Base-by-base conservation (phyloP, 208 protist genomes). In the Crithidia brevicula region DNA sequence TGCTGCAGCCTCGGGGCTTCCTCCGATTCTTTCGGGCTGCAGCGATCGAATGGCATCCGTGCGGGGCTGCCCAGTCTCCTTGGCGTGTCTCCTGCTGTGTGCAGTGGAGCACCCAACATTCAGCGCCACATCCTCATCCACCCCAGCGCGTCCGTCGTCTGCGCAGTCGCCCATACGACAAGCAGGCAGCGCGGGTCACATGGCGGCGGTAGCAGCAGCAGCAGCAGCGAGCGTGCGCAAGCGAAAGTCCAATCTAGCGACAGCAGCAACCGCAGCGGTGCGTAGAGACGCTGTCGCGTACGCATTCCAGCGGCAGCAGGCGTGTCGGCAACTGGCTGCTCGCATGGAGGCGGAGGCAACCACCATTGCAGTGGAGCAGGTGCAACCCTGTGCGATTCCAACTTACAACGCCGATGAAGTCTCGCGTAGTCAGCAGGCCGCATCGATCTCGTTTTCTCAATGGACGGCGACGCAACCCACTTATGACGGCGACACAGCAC, bases 281-380 rank as follows among this genome's bases (percentile, higher is more conserved):
- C 15, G 10, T 2, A 13, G 36, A 16, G 36, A 13, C 36, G 36
- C 31, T n/a, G 18, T 73, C 15, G 8, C 27, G 3, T 38, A 36
- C n/a, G 58, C 58, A 0, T 25, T 58, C 38, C 67, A 63, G 38
- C 31, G 50, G 59, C 58, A 16, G 6, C 52, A 38, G n/a, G 1
- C 42, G 38, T 15, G 42, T 13, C 57, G 52, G 49, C 57, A 20
- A 3, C 31, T 74, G 38, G 62, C 28, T 15, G 16, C 28, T 15
- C 52, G 52, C 30, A 34, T 74, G 8, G 59, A 66, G n/a, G 23
- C 15, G 3, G 69, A 61, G 50, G 36, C 20, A 2, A 15, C 34
- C 7, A 69, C 52, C 4, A 36, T 75, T 20, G 69, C 69, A 0
- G 53, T 36, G n/a, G 69, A 64, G 54, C 69, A 75, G 54, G 69